A percentile compares a stretch with the other conserved stretches of the same genome.
These are phyloP conservation scores for Kwoniella mangroviensis DNA, from an alignment of 768 basidiomycete genomes.

Conservation along the genomic window DNA sequence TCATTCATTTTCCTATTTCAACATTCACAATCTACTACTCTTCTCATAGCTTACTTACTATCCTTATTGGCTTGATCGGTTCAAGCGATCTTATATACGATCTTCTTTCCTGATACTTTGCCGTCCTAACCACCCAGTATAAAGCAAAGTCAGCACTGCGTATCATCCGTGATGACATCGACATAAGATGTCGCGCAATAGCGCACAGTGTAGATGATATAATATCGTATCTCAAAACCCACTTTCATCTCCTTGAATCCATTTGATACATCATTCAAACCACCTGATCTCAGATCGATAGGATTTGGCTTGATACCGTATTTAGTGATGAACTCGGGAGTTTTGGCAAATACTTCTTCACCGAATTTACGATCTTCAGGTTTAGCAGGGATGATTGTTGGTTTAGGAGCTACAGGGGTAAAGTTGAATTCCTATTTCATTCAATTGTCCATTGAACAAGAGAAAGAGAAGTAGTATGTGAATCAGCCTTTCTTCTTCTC, in stretches of 20 bases:
- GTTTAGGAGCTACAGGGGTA: slow-evolving; percentile 15
- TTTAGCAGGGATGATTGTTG: slow-evolving; percentile 19
- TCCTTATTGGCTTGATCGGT: not conserved
- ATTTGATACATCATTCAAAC: slow-evolving; percentile 44
- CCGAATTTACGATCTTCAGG: slow-evolving; percentile 29
- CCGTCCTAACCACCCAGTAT: slow-evolving; percentile 13
- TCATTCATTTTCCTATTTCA: no score
- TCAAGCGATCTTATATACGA: slow-evolving; percentile 28
- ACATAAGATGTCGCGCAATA: no score
- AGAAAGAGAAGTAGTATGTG: not conserved
- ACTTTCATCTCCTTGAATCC: slow-evolving; percentile 39
- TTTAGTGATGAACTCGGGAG: slow-evolving; percentile 36
- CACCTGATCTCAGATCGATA: slow-evolving; percentile 40
- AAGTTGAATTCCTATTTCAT: slow-evolving; percentile 36
- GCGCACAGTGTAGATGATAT: no score
- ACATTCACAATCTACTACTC: not conserved
- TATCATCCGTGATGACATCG: no score
- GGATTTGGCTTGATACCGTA: slow-evolving; percentile 43
- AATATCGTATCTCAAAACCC: not conserved
- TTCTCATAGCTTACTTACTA: not conserved
- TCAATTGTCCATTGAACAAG: not conserved
- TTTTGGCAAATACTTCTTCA: slow-evolving; percentile 24
- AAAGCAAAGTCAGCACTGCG: no score
- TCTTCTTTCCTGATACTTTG: slow-evolving; percentile 37
- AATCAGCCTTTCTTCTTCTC: not conserved